Base-by-base conservation (phyloP, 768 basidiomycete species). In the Phallus indusiatus region DNA sequence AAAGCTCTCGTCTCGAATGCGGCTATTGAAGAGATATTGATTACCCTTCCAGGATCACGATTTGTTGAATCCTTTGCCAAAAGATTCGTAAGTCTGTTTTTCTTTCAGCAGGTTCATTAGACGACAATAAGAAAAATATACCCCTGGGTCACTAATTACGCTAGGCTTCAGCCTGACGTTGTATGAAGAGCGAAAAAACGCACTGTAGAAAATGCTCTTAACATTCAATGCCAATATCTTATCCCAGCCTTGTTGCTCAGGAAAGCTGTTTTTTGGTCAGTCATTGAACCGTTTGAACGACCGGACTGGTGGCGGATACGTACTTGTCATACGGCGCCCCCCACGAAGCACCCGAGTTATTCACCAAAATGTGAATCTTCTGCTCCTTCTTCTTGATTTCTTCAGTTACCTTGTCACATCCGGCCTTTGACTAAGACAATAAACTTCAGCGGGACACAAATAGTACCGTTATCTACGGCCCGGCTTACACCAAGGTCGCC, bases 191-290 rank as follows among this genome's bases (percentile, higher is more conserved):
- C 28, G 2, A 2, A 28, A n/a, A 28, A 1, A 69, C 84, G 61
- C 62, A 90, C 88, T 76, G 72, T 91, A 94, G 65, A 89, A 93
- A 47, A 88, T 75, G 60, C 83, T 83, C 74, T 93, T 94, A 54
- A 94, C 89, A 66, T 94, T 94, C 37, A 92, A 81, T 20, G 81
- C 80, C 68, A 92, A 80, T 42, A 93, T 76, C 36, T 85, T 84
- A 63, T 93, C 90, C 91, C 91, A 93, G 1, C 91, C 90, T 63
- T 83, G 84, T 64, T 82, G 82, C 70, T 92, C 90, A 0, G 89
- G 88, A 62, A 88, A 81, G 63, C 71, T 73, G 18, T 24, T 33
- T 37, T 22, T n/a, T n/a, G n/a, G 42, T 42, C 4, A 28, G 7
- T 28, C 28, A 42, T 42, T 2, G 12, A 11, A 28, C 28, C 4